Percentiles rank a stretch among this genome's conserved stretches.
These are phyloP conservation scores for Trichoderma guizhouense DNA, from an alignment of 2,329 filamentous ascomycete species.

Conservation along the genomic window DNA sequence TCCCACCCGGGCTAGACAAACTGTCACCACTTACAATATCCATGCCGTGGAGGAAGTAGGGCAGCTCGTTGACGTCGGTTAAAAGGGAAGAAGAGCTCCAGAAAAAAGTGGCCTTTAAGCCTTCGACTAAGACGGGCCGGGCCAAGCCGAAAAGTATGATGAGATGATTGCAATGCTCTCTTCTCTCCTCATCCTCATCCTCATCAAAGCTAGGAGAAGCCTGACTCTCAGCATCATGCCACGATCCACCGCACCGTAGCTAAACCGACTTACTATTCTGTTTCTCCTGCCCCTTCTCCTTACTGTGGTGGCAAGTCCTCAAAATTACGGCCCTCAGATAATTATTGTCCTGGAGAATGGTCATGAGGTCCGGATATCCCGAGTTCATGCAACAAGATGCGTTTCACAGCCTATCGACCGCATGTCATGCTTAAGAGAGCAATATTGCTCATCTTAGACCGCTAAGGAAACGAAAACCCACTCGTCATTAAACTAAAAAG, in stretches of 20 bases:
- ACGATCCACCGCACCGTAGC: not conserved
- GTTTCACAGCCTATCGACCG: not conserved
- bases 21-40: not conserved
- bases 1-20: not conserved
- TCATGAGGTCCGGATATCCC: not conserved
- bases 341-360: not conserved
- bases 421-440: not conserved
- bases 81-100: not conserved
- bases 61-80: not conserved
- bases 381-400: not conserved
- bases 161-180: not conserved
- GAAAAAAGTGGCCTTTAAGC: not conserved
- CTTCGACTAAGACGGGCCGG: not conserved
- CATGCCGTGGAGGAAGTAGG: not conserved
- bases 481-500: not conserved
- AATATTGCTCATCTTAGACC: not conserved
- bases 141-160: not conserved
- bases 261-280: not conserved
- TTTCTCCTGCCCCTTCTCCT: not conserved
- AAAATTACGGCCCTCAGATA: not conserved
- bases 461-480: not conserved
- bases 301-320: not conserved
- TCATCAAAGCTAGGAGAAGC: not conserved
- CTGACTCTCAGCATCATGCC: not conserved
- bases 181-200: not conserved